phyloP scores from a whole-genome alignment of 148 eudicot genomes.

The Talinum fruticosum region DNA sequence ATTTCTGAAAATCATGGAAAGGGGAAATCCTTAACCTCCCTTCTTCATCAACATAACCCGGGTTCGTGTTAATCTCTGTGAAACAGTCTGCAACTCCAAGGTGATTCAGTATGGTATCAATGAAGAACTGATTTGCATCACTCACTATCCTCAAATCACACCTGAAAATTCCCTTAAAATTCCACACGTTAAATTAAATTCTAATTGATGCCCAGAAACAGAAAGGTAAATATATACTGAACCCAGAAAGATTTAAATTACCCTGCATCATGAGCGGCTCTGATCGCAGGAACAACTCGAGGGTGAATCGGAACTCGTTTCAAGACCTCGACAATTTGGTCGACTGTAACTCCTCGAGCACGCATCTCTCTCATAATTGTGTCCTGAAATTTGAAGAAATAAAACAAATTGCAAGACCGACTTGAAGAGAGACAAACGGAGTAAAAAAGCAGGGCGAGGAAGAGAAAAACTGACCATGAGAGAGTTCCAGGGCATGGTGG shows the following conservation, averaged over 20 bases:
- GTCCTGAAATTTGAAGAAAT: slow-evolving; percentile 36
- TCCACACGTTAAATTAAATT: no score
- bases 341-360: slow-evolving; percentile 48
- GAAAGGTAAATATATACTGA: neutral
- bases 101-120: slow-evolving; percentile 60
- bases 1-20: slow-evolving; percentile 47
- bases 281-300: slow-evolving; percentile 54
- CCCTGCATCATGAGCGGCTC: slow-evolving; percentile 68
- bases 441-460: neutral
- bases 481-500: neutral
- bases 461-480: neutral
- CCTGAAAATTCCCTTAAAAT: slow-evolving; percentile 28
- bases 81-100: slow-evolving; percentile 54
- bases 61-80: slow-evolving; percentile 67
- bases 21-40: slow-evolving; percentile 60
- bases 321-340: slow-evolving; percentile 51
- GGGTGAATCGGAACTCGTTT: slow-evolving; percentile 59
- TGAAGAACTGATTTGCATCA: slow-evolving; percentile 65
- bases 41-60: slow-evolving; percentile 45
- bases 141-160: slow-evolving; percentile 81
- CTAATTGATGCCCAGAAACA: no score
- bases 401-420: neutral
- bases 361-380: slow-evolving; percentile 31
- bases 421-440: no score
- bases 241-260: slow-evolving; percentile 18